These are phyloP conservation scores for Conoideocrella luteorostrata DNA, from an alignment of 2,329 filamentous ascomycete species.

Conservation along the genomic window DNA sequence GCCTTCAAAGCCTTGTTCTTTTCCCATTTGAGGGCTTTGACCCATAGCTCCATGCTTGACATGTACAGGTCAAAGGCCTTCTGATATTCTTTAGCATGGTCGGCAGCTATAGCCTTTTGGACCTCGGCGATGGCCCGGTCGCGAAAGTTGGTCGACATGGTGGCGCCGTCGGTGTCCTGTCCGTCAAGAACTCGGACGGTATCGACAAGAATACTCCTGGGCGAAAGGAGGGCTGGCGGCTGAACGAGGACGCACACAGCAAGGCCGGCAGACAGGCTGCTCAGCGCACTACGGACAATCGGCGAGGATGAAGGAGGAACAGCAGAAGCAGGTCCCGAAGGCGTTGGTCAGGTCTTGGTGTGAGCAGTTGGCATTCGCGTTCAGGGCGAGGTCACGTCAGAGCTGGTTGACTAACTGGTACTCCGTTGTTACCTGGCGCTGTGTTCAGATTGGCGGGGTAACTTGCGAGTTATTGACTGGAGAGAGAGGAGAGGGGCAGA, in stretches of 20 bases:
- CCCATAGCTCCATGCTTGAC: constrained; percentile 92
- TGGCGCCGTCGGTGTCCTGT: constrained; percentile 20
- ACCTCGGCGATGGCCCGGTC: constrained; percentile 94
- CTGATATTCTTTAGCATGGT: constrained; percentile 93
- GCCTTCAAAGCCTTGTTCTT: constrained; percentile 97
- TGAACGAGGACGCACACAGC: no score
- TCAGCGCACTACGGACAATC: background rate
- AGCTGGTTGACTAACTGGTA: constrained; percentile 1
- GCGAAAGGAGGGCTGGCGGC: no score
- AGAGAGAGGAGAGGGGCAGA: background rate
- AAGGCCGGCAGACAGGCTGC: constrained; percentile 1
- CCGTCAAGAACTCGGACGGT: background rate
- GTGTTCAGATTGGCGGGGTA: constrained; percentile 31
- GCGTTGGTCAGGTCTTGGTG: background rate
- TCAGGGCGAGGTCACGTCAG: constrained; percentile 5
- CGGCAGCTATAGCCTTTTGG: constrained; percentile 94
- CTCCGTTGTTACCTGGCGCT: background rate
- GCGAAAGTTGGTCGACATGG: constrained; percentile 95
- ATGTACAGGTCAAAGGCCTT: constrained; percentile 97
- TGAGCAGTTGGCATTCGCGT: background rate
- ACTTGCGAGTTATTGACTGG: no score
- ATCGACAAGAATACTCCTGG: background rate
- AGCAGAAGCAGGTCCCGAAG: background rate
- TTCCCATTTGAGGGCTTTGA: constrained; percentile 99
- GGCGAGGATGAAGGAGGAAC: background rate